Percentiles rank a stretch among this genome's conserved stretches.
Evolutionary conservation across 805 yeast genomes (phyloP).

Genomic region (Saccharomycopsis olivae): DNA sequence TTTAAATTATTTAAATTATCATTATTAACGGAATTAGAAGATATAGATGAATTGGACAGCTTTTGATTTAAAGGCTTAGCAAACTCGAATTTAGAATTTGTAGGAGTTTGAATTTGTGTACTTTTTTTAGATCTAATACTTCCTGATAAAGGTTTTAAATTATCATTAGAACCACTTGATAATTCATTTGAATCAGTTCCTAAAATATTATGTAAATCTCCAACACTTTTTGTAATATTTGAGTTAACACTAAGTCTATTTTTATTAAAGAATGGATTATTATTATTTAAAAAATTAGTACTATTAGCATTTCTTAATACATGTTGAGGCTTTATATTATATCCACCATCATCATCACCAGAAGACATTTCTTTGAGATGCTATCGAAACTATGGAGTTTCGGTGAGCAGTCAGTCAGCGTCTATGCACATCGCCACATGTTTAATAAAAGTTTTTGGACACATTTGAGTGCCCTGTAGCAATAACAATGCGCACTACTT

Average conservation of each 20-base stretch:
- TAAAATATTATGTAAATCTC: not conserved
- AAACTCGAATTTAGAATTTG: conserved; percentile 8
- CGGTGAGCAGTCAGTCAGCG: too few species aligned
- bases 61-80: conserved; percentile 8
- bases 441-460: too few species aligned
- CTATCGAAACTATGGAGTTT: too few species aligned
- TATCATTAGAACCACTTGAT: too few species aligned
- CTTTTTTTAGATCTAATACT: not conserved
- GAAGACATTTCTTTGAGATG: too few species aligned
- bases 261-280: not conserved
- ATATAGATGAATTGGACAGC: conserved; percentile 3
- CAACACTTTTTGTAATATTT: not conserved
- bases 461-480: too few species aligned
- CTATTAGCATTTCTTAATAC: not conserved
- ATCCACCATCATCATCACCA: too few species aligned
- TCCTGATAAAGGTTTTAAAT: too few species aligned
- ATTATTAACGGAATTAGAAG: conserved; percentile 6
- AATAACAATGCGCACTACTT: too few species aligned
- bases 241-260: not conserved
- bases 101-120: not conserved
- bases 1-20: too few species aligned
- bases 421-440: too few species aligned
- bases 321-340: too few species aligned
- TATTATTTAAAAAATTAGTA: not conserved
- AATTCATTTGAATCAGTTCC: not conserved